phyloP scores from a whole-genome alignment of 1,284 basidiomycete genomes.

The Caloboletus firmus region DNA sequence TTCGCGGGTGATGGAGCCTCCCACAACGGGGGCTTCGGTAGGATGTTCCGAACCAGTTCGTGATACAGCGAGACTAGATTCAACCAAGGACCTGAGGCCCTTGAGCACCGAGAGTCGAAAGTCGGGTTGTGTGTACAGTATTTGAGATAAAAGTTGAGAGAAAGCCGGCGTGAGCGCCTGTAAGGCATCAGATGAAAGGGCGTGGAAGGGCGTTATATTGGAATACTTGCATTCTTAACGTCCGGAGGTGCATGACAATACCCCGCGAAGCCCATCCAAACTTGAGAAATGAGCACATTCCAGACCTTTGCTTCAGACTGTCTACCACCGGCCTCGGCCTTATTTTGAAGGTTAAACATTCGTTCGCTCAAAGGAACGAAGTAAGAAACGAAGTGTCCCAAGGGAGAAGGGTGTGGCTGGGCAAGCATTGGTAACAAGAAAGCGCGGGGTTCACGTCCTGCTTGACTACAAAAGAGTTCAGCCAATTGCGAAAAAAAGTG shows the following conservation, averaged over 20 bases:
- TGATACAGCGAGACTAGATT: slow-evolving; percentile 59
- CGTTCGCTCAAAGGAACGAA: slow-evolving; percentile 94
- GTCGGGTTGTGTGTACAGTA: slow-evolving; percentile 86
- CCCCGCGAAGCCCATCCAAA: slow-evolving; percentile 88
- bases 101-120: slow-evolving; percentile 83
- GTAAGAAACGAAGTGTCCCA: slow-evolving; percentile 84
- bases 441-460: slow-evolving; percentile 73
- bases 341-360: slow-evolving; percentile 86
- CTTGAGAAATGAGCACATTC: slow-evolving; percentile 89
- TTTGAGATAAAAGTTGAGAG: slow-evolving; percentile 85
- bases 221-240: slow-evolving; percentile 38
- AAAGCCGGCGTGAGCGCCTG: slow-evolving; percentile 76
- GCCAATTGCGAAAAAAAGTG: neutral
- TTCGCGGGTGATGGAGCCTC: slow-evolving; percentile 42
- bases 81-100: slow-evolving; percentile 79
- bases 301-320: slow-evolving; percentile 90
- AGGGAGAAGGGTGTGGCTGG: slow-evolving; percentile 77
- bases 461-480: slow-evolving; percentile 45
- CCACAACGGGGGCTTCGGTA: slow-evolving; percentile 22
- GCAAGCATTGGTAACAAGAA: slow-evolving; percentile 90
- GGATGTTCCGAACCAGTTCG: slow-evolving; percentile 36
- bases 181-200: slow-evolving; percentile 5
- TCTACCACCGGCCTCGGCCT: slow-evolving; percentile 68
- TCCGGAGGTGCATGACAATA: slow-evolving; percentile 74
- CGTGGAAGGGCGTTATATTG: neutral